These are phyloP conservation scores for Cryptococcus sp. DNA, from an alignment of 1,284 basidiomycete species.

Conservation along the genomic window DNA sequence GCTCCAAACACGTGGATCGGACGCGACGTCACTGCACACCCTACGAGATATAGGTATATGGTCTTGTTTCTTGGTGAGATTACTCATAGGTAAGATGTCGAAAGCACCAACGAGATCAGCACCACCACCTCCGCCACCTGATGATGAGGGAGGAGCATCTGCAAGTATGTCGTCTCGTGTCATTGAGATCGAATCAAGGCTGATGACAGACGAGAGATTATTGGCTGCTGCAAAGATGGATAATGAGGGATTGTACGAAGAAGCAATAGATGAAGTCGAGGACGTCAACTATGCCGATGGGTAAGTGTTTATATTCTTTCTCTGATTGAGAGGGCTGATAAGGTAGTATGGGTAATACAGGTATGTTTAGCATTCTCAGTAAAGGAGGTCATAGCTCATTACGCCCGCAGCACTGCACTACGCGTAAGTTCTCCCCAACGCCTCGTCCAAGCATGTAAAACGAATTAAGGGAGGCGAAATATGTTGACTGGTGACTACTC, in stretches of 20 bases:
- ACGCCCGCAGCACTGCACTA: constrained; percentile 63
- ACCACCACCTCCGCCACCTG: constrained; percentile 37
- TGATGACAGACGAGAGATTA: constrained; percentile 61
- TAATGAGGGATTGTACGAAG: constrained; percentile 64
- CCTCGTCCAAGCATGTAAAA: neutral
- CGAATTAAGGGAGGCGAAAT: neutral
- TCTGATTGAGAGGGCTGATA: neutral
- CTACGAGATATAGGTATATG: too few species aligned
- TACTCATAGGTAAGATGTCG: neutral
- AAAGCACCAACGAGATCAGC: constrained; percentile 20
- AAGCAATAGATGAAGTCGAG: constrained; percentile 57
- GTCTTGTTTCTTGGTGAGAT: too few species aligned
- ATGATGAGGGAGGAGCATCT: constrained; percentile 38
- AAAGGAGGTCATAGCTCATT: neutral
- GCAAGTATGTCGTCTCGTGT: constrained; percentile 28
- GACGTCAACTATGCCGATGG: constrained; percentile 75
- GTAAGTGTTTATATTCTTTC: constrained; percentile 49
- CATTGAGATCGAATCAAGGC: neutral
- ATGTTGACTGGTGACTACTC: neutral
- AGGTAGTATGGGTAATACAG: constrained; percentile 66
- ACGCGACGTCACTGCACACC: too few species aligned
- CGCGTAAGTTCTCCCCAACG: constrained; percentile 56
- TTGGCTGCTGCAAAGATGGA: constrained; percentile 70
- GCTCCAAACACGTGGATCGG: too few species aligned
- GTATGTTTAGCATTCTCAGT: constrained; percentile 40